Evolutionary conservation across 331 rosid genomes (phyloP), one percentile per base, ranked within the genome.

Genomic region (Rosa hybrid): DNA sequence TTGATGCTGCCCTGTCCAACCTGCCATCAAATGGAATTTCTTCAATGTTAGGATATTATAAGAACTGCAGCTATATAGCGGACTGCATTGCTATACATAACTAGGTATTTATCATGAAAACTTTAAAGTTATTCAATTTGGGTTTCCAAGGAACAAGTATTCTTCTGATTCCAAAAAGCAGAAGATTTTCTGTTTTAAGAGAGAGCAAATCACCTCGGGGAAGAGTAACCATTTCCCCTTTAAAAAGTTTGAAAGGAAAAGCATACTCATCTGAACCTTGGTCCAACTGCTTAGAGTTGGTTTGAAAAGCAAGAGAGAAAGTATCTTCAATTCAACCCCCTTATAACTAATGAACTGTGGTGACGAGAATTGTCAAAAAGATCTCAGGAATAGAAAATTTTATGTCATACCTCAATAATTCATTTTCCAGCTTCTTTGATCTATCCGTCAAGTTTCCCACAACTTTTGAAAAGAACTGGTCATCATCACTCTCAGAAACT

Each of bases 1-100:
- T 68, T 34, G 92, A 88, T 67, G 83, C 71, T 34, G 83, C 80
- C 79, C 72, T 86, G 80, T 82, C 88, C 75, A 88, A 84, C 82
- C 92, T 88, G 87, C 63, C 56, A 48, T 23, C 76, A 85, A 77
- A 65, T 7, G 80, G 50, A 42, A 75, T 41, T 21, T 21, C 42
- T 83, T 74, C 62, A 65, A 8, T 34, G 42, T 64, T 13, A 71
- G 57, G 45, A 53, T 14, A 17, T 44, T 71, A 18, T 7, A 30
- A 25, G 30, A 51, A 18, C 9, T 76, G 27, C 25, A 16, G 65
- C 34, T 5, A 59, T 4, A 49, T 1, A 68, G 59, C 70, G 6
- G 23, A 70, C 45, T 3, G 27, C 45, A 63, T 69, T 39, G 68
- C 53, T n/a, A 56, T 16, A 74, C 23, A 56, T 64, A 48, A 12